Evolutionary conservation across 2,329 filamentous ascomycete genomes (phyloP).

Genomic region (Xylariaceae sp.): DNA sequence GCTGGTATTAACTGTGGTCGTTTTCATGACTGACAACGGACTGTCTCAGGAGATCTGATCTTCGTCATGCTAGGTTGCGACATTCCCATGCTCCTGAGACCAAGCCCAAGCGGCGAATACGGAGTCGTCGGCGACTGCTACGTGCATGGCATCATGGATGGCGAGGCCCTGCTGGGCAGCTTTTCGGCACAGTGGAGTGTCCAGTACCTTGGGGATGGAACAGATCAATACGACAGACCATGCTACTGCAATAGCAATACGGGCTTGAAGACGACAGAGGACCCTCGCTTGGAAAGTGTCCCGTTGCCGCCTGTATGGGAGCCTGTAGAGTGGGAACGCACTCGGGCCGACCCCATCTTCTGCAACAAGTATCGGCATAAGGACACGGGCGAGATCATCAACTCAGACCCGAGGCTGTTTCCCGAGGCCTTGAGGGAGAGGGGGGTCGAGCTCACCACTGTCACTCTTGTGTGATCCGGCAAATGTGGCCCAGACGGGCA

Average conservation of each 20-base stretch:
- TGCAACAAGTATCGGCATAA: slow-evolving; percentile 9
- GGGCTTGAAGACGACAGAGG: background rate
- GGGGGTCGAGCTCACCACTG: slow-evolving; percentile 8
- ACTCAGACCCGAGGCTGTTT: slow-evolving; percentile 14
- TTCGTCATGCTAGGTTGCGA: slow-evolving; percentile 11
- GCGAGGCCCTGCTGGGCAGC: slow-evolving; percentile 10
- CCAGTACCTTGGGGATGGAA: background rate
- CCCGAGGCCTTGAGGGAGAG: slow-evolving; percentile 8
- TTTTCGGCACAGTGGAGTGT: slow-evolving; percentile 6
- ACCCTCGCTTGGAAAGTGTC: slow-evolving; percentile 8
- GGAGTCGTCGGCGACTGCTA: slow-evolving; percentile 12
- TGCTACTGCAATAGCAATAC: slow-evolving; percentile 4
- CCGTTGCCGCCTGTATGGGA: slow-evolving; percentile 11
- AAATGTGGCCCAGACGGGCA: too few species aligned
- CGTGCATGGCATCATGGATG: slow-evolving; percentile 13
- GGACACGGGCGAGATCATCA: slow-evolving; percentile 10
- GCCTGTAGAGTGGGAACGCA: slow-evolving; percentile 6
- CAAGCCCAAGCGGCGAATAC: slow-evolving; percentile 4
- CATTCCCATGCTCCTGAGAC: slow-evolving; percentile 9
- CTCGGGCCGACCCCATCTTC: slow-evolving; percentile 6
- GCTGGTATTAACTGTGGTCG: too few species aligned
- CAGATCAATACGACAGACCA: background rate
- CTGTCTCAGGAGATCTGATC: slow-evolving; percentile 10
- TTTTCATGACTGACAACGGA: background rate
- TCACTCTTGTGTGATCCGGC: slow-evolving; percentile 13